These are phyloP conservation scores for Tritrichomonas foetus DNA, from an alignment of 208 protist genomes.

Conservation along the genomic window DNA sequence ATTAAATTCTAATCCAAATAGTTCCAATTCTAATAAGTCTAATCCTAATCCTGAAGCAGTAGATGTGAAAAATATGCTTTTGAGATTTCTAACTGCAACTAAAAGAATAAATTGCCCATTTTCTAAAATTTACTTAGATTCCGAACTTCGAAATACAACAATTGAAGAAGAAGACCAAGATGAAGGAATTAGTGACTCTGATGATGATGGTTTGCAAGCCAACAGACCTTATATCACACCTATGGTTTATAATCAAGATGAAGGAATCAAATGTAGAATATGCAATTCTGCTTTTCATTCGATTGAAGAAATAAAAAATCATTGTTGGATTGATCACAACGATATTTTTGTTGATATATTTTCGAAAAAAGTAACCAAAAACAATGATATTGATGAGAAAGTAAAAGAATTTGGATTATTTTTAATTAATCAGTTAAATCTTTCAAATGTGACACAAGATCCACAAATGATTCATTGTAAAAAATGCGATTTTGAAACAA, in stretches of 20 bases:
- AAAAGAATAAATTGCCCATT: neutral
- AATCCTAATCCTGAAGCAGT: too few relatives aligned
- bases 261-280: neutral
- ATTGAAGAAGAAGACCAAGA: neutral
- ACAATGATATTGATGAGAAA: too few relatives aligned
- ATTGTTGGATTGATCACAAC: neutral
- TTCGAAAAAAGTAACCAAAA: neutral
- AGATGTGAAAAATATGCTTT: neutral
- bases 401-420: neutral
- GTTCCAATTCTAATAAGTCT: too few relatives aligned
- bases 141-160: neutral
- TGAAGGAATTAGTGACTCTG: too few relatives aligned
- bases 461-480: neutral
- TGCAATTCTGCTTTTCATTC: neutral
- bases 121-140: neutral
- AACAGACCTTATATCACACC: too few relatives aligned
- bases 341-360: neutral
- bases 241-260: neutral
- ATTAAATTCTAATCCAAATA: too few relatives aligned
- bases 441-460: neutral
- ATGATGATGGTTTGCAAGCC: too few relatives aligned
- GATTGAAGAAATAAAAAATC: neutral
- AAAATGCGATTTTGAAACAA: neutral
- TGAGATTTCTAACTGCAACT: neutral
- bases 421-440: neutral